Evolutionary conservation across 1,284 basidiomycete species (phyloP).

Genomic region (Cutaneotrichosporon cavernicola): DNA sequence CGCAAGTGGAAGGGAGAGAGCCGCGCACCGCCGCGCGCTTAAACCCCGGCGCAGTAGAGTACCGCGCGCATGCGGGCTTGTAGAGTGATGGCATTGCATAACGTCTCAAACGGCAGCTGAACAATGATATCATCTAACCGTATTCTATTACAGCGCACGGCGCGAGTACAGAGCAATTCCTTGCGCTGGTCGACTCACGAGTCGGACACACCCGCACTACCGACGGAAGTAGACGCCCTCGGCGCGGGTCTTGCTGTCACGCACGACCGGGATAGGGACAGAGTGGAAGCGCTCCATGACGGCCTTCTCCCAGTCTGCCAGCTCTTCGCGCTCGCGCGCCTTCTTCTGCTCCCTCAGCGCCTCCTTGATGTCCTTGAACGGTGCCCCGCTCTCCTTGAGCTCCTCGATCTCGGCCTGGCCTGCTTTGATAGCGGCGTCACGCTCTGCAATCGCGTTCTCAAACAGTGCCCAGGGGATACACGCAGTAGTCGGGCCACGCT

Average conservation of each 20-base stretch:
- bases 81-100: constrained; percentile 14
- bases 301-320: constrained; percentile 51
- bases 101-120: neutral
- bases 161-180: too few relatives aligned
- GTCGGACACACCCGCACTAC: neutral
- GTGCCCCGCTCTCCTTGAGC: constrained; percentile 52
- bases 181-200: too few relatives aligned
- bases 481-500: constrained; percentile 31
- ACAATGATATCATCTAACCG: neutral
- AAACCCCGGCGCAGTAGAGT: neutral
- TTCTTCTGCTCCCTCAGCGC: constrained; percentile 59
- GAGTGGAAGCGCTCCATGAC: constrained; percentile 44
- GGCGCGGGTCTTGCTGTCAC: constrained; percentile 21
- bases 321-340: constrained; percentile 38
- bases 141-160: neutral
- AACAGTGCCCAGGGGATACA: constrained; percentile 82
- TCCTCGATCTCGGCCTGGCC: constrained; percentile 55
- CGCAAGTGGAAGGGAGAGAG: constrained; percentile 53
- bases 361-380: constrained; percentile 34
- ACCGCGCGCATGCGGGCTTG: neutral
- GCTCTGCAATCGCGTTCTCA: constrained; percentile 60
- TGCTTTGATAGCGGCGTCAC: constrained; percentile 42
- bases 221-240: constrained; percentile 9
- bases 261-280: constrained; percentile 36
- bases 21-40: constrained; percentile 12